Evolutionary conservation across 768 basidiomycete species (phyloP).

Genomic region (Mycena galopus): DNA sequence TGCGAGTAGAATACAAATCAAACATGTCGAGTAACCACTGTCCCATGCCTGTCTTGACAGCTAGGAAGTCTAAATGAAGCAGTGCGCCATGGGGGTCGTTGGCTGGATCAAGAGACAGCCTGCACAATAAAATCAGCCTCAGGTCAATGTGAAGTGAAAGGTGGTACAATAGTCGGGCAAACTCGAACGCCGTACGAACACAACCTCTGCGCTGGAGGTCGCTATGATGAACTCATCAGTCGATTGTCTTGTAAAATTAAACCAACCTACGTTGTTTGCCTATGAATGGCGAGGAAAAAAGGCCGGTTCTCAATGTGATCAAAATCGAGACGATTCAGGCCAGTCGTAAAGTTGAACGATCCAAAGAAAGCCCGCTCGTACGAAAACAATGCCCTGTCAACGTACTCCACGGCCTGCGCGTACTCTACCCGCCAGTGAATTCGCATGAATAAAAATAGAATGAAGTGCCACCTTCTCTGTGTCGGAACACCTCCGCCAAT

Average conservation of each 20-base stretch:
- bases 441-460: conserved; percentile 4
- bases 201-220: conserved; percentile 92
- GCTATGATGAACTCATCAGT: conserved; percentile 50
- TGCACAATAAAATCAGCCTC: conserved; percentile 8
- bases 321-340: conserved; percentile 89
- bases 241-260: neutral
- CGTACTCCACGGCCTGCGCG: conserved; percentile 85
- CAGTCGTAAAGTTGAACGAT: conserved; percentile 86
- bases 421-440: conserved; percentile 65
- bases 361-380: conserved; percentile 93
- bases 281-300: conserved; percentile 90
- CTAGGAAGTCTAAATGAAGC: conserved; percentile 87
- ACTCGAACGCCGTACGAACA: conserved; percentile 91
- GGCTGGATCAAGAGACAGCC: conserved; percentile 79
- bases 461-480: conserved; percentile 80
- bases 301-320: conserved; percentile 92
- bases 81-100: conserved; percentile 91
- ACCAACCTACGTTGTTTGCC: conserved; percentile 81
- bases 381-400: conserved; percentile 94
- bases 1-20: conserved; percentile 56
- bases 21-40: conserved; percentile 85
- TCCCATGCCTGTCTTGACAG: conserved; percentile 83
- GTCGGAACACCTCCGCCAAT: conserved; percentile 85
- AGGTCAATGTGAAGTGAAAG: neutral
- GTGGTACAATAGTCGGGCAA: conserved; percentile 81